These are phyloP conservation scores for Claviceps sp. DNA, from an alignment of 2,329 filamentous ascomycete species.

Conservation along the genomic window DNA sequence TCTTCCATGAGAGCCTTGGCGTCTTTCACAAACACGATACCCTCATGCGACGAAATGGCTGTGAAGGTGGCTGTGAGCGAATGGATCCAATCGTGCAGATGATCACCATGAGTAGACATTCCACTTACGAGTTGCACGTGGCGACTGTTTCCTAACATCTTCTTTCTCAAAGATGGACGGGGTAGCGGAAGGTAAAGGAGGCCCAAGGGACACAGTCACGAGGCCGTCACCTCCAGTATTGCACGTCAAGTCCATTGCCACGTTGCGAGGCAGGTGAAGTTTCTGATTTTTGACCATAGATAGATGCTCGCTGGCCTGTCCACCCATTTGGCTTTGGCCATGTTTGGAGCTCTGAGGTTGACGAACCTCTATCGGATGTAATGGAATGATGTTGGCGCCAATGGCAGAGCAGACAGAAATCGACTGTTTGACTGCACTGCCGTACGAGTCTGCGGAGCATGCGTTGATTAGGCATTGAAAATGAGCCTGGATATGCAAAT, in stretches of 20 bases:
- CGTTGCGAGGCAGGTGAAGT: conserved; percentile 10
- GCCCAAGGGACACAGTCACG: conserved; percentile 15
- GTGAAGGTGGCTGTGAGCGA: neutral
- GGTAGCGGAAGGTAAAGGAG: conserved; percentile 7
- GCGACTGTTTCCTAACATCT: neutral
- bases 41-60: neutral
- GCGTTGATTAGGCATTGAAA: conserved; percentile 18
- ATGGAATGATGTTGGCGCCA: conserved; percentile 14
- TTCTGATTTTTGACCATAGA: neutral
- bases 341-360: neutral
- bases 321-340: conserved; percentile 6
- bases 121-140: neutral
- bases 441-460: conserved; percentile 16
- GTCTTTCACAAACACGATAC: neutral
- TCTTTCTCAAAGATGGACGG: conserved; percentile 2
- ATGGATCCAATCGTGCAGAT: neutral
- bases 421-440: conserved; percentile 15
- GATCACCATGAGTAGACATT: neutral
- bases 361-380: conserved; percentile 18
- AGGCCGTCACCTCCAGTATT: conserved; percentile 19
- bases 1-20: neutral
- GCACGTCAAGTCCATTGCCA: conserved; percentile 16
- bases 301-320: neutral
- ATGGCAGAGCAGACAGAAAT: conserved; percentile 14
- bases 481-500: conserved; percentile 14